Conservation (phyloP, 768 basidiomycete genomes). For the Chalciporus pseudorubinellus region DNA sequence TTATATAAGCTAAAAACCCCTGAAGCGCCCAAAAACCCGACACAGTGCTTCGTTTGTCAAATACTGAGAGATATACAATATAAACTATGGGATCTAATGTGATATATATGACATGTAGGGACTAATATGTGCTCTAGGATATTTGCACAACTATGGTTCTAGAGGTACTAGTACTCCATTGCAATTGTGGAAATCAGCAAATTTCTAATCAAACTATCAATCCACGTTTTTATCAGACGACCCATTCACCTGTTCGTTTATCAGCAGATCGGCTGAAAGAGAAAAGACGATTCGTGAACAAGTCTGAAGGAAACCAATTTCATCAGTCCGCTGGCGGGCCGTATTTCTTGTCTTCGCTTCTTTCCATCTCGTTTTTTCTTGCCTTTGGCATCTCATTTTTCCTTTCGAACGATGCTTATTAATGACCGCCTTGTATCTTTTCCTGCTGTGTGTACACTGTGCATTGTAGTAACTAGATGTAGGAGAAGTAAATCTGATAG, state of each 20-base stretch:
- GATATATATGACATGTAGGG: too few species aligned
- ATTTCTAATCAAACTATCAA: background rate
- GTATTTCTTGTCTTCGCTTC: background rate
- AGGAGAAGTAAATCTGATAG: slow-evolving; percentile 5
- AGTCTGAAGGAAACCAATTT: background rate
- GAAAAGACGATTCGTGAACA: slow-evolving; percentile 4
- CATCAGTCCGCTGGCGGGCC: background rate
- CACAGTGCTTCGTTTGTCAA: too few species aligned
- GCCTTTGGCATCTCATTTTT: too few species aligned
- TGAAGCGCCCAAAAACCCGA: too few species aligned
- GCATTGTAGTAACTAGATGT: slow-evolving; percentile 11
- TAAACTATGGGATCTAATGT: too few species aligned
- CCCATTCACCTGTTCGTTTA: slow-evolving; percentile 26
- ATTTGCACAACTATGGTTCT: too few species aligned
- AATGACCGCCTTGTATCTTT: slow-evolving; percentile 1
- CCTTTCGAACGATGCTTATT: background rate
- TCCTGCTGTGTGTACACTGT: background rate
- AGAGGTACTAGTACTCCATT: too few species aligned
- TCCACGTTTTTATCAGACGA: slow-evolving; percentile 3
- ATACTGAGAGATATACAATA: too few species aligned
- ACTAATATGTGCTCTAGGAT: too few species aligned
- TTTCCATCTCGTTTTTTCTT: background rate
- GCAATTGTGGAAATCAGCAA: too few species aligned
- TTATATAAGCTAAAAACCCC: too few species aligned
- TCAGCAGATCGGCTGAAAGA: slow-evolving; percentile 15